A percentile compares a stretch with the other conserved stretches of the same genome.
Evolutionary conservation across 768 basidiomycete species (phyloP).

Genomic region (Xerocomus spinulosus): DNA sequence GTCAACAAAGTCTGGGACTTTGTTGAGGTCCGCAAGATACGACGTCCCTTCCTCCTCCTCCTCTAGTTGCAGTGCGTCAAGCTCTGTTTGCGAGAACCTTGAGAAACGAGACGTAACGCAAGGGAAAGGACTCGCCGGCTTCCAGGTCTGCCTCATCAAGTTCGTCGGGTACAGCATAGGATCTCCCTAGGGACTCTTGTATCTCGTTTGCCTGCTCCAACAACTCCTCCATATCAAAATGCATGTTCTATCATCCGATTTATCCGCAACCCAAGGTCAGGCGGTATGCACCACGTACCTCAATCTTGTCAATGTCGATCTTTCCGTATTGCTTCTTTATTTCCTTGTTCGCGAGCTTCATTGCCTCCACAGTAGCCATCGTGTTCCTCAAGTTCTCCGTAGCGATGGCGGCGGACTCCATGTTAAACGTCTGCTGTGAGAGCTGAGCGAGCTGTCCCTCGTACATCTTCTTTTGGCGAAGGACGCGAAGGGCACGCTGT

Average conservation of each 20-base stretch:
- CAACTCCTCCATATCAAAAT: constrained; percentile 97
- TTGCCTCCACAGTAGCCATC: constrained; percentile 97
- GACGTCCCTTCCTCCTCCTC: constrained; percentile 88
- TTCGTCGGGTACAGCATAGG: constrained; percentile 96
- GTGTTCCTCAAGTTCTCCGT: constrained; percentile 99
- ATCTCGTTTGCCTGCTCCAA: constrained; percentile 98
- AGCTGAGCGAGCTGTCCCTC: constrained; percentile 89
- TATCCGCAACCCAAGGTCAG: background rate
- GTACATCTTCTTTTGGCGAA: constrained; percentile 96
- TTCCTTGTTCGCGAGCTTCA: constrained; percentile 95
- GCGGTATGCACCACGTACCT: constrained; percentile 47
- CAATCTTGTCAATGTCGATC: constrained; percentile 97
- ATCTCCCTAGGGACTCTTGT: constrained; percentile 88
- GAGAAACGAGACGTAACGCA: background rate
- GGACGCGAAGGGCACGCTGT: constrained; percentile 85
- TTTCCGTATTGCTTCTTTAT: constrained; percentile 96
- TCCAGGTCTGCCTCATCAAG: constrained; percentile 96
- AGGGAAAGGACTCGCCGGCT: constrained; percentile 58
- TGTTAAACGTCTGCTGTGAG: constrained; percentile 94
- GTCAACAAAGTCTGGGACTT: constrained; percentile 90
- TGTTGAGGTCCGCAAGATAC: constrained; percentile 83
- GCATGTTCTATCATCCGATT: constrained; percentile 65
- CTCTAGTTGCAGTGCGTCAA: constrained; percentile 90
- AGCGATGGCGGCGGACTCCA: constrained; percentile 91
- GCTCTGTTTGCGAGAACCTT: constrained; percentile 52